These are phyloP conservation scores for Magnolia sinica DNA, from an alignment of 164 flowering plant genomes.

Conservation along the genomic window DNA sequence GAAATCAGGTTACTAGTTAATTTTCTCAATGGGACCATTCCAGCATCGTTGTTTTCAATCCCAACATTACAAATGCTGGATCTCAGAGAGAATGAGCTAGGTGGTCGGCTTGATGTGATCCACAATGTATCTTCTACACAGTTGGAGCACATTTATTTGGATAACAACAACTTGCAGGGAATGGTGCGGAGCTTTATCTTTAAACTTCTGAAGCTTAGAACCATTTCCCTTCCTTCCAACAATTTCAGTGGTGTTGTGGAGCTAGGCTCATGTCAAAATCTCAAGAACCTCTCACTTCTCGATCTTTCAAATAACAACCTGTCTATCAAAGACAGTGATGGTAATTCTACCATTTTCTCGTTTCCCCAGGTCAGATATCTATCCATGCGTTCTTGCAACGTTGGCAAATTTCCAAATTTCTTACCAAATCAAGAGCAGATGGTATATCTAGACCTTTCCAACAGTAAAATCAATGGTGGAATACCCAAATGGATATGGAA, in stretches of 20 bases:
- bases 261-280: no score
- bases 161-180: slow-evolving; percentile 30
- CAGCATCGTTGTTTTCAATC: slow-evolving; percentile 29
- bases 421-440: slow-evolving; percentile 28
- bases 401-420: slow-evolving; percentile 28
- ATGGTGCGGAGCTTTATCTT: slow-evolving; percentile 4
- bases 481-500: slow-evolving; percentile 43
- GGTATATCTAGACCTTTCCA: slow-evolving; percentile 35
- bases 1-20: slow-evolving; percentile 10
- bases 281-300: slow-evolving; percentile 17
- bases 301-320: slow-evolving; percentile 33
- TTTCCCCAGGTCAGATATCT: slow-evolving; percentile 27
- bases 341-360: neutral
- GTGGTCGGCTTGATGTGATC: slow-evolving; percentile 15
- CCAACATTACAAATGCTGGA: slow-evolving; percentile 20
- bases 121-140: slow-evolving; percentile 8
- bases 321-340: neutral
- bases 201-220: no score
- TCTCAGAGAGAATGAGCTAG: no score
- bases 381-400: slow-evolving; percentile 38
- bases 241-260: no score
- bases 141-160: slow-evolving; percentile 15
- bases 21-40: slow-evolving; percentile 34
- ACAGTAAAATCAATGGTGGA: slow-evolving; percentile 30
- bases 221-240: no score